Evolutionary conservation across 768 basidiomycete species (phyloP).

Genomic region (Naematelia encephala): DNA sequence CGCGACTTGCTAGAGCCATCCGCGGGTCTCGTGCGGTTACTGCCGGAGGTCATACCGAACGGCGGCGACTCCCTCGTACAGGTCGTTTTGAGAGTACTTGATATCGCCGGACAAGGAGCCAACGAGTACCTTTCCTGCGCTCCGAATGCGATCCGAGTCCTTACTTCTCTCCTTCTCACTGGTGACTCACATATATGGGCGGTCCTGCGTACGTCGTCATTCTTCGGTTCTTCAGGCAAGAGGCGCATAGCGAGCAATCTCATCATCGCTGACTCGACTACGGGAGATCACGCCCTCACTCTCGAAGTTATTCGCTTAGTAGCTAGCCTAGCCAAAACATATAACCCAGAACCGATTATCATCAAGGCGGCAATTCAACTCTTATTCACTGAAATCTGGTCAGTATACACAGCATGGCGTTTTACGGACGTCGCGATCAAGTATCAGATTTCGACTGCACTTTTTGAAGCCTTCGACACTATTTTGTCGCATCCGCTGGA

Average conservation of each 20-base stretch:
- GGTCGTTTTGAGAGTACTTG: neutral
- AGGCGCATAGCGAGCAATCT: conserved; percentile 52
- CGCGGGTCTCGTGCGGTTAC: conserved; percentile 60
- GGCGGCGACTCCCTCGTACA: conserved; percentile 15
- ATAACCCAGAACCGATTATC: conserved; percentile 64
- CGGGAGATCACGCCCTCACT: conserved; percentile 69
- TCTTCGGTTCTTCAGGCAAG: conserved; percentile 53
- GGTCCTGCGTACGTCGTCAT: conserved; percentile 72
- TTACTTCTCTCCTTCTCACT: neutral
- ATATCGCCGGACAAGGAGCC: neutral
- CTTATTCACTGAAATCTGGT: conserved; percentile 84
- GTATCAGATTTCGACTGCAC: conserved; percentile 72
- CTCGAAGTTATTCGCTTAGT: conserved; percentile 48
- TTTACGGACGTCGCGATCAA: conserved; percentile 75
- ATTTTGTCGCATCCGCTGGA: conserved; percentile 55
- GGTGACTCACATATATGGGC: conserved; percentile 64
- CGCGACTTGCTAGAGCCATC: conserved; percentile 70
- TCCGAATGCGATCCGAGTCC: neutral
- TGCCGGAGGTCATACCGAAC: conserved; percentile 56
- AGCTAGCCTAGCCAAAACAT: conserved; percentile 68
- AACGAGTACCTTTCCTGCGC: neutral
- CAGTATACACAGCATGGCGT: conserved; percentile 79
- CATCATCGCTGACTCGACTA: conserved; percentile 68
- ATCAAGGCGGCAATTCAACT: conserved; percentile 64
- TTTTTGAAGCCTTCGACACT: conserved; percentile 65